phyloP scores from a whole-genome alignment of 148 eudicot genomes.

The Arctostaphylos glauca region DNA sequence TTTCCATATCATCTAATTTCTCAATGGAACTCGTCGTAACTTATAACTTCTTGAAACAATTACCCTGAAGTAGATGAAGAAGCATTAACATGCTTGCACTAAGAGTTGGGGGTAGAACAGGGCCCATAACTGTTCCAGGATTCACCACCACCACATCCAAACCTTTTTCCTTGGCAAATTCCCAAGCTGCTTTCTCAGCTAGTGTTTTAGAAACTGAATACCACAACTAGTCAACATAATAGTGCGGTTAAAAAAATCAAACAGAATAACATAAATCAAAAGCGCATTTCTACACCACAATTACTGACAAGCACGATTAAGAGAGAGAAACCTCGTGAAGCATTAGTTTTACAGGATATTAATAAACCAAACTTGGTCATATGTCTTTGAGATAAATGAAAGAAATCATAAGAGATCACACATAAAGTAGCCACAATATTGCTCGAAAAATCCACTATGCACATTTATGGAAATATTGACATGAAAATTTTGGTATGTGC shows the following conservation, averaged over 20 bases:
- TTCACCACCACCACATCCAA: slow-evolving; percentile 83
- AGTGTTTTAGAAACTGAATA: slow-evolving; percentile 76
- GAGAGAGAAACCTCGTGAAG: not conserved
- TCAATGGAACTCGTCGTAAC: not conserved
- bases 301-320: not conserved
- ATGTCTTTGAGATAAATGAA: not conserved
- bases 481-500: not conserved
- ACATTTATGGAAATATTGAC: not conserved
- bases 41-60: not conserved
- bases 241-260: not conserved
- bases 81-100: slow-evolving; percentile 86
- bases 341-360: too few relatives aligned
- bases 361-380: not conserved
- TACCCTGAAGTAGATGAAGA: slow-evolving; percentile 82
- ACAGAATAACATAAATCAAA: not conserved
- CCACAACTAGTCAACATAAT: slow-evolving; percentile 49
- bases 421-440: not conserved
- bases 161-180: slow-evolving; percentile 64
- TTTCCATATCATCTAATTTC: not conserved
- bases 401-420: not conserved
- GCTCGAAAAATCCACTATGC: not conserved
- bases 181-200: slow-evolving; percentile 94
- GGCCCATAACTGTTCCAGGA: slow-evolving; percentile 93
- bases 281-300: too few relatives aligned
- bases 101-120: slow-evolving; percentile 65